Base-by-base conservation (phyloP, 1,139 yeast genomes). In the Saccharomycopsis hybrid region DNA sequence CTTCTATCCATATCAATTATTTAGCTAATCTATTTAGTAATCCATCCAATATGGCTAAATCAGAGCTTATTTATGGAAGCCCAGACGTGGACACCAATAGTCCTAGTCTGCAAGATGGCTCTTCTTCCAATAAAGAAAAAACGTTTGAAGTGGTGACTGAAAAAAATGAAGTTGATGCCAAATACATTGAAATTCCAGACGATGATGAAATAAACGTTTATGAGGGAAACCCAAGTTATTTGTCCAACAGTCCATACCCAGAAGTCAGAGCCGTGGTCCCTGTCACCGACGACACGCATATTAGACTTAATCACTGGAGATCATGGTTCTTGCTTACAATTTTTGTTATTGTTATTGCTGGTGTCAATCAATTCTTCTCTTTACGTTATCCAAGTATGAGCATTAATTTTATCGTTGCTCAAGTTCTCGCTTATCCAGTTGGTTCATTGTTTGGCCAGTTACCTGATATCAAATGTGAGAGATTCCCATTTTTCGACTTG, bases 211-310 rank as follows among this genome's bases (percentile, higher is more conserved):
- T 40, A 11, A 40, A 28, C 18, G 41, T 43, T 24, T 49, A 44
- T 24, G 28, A 36, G 3, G 43, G 29, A n/a, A 37, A 51, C 32
- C 54, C 54, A 2, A 18, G 49, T 4, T 33, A 35, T 5, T 35
- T 51, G 25, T 41, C 46, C 27, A 48, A 48, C 47, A 77, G 82
- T 29, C 83, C 85, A 4, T 79, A 78, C 60, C 80, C 85, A 0
- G 87, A 82, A 61, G 87, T 81, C 37, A 71, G 87, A 58, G 85
- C 85, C 3, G 74, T 85, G 3, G 86, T 82, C 38, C 84, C 85
- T 2, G 72, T 79, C 36, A 65, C 69, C 30, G 82, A 80, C 60
- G 82, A 80, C 60, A 68, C 72, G 1, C 56, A 67, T 1, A 57
- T 78, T 32, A 80, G 79, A 1, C 84, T 78, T 59, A 77, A 76